phyloP scores from a whole-genome alignment of 1,139 yeast genomes.

The Yamadazyma mexicana region DNA sequence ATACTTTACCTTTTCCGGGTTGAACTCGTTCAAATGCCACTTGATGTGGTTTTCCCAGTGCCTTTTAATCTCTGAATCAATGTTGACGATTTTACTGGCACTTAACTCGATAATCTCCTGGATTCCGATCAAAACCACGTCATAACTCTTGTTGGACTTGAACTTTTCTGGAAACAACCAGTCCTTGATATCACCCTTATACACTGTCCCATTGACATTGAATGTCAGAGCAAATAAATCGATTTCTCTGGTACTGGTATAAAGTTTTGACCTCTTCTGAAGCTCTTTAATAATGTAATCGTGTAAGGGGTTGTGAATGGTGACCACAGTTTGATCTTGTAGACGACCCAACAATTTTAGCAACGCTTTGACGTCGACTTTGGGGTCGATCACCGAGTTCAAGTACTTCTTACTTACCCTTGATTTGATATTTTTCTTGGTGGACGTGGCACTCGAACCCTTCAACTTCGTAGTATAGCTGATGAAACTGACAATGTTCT shows the following conservation, averaged over 20 bases:
- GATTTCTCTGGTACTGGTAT: constrained; percentile 51
- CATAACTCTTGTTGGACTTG: constrained; percentile 34
- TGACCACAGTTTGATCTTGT: constrained; percentile 46
- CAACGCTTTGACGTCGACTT: constrained; percentile 46
- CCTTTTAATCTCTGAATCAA: constrained; percentile 68
- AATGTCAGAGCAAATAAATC: constrained; percentile 65
- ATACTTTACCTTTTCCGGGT: constrained; percentile 47
- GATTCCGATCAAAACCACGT: constrained; percentile 78
- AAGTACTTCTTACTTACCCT: constrained; percentile 49
- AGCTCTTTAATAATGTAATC: constrained; percentile 62
- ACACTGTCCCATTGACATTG: constrained; percentile 64
- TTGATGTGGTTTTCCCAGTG: constrained; percentile 80
- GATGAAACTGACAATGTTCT: constrained; percentile 42
- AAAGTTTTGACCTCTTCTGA: constrained; percentile 47
- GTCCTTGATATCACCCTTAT: constrained; percentile 50
- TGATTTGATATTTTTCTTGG: constrained; percentile 40
- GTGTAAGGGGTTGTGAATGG: constrained; percentile 70
- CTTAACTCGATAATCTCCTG: constrained; percentile 93
- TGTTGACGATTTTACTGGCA: constrained; percentile 84
- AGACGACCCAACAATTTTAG: constrained; percentile 51
- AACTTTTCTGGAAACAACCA: constrained; percentile 56
- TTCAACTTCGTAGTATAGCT: constrained; percentile 33
- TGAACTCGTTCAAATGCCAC: constrained; percentile 49
- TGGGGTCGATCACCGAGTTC: constrained; percentile 40
- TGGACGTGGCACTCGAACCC: constrained; percentile 31